Base-by-base conservation (phyloP, 345 rosid species). In the Rhodamnia rubescens region DNA sequence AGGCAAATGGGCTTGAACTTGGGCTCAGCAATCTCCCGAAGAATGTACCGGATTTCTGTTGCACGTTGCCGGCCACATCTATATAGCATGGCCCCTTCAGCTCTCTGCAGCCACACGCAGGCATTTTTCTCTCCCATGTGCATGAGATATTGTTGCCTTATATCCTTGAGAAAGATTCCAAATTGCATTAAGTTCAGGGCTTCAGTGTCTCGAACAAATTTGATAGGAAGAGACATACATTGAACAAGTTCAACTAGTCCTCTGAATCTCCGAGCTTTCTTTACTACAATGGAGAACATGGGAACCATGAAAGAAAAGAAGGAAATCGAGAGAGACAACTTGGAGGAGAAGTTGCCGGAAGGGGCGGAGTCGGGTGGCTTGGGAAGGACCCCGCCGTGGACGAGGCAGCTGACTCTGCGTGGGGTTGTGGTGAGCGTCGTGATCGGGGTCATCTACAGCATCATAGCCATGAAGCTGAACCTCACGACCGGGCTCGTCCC, bases 381-480 rank as follows among this genome's bases (percentile, higher is more conserved):
- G 36, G 53, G 80, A 58, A 61, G 52, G 52, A 47, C 53, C n/a
- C 88, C 91, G 82, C 97, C 98, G 5, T 96, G 98, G 99, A 93
- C 92, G 44, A 87, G 90, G 85, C 99, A 95, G 88, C 89, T 96
- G 32, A 95, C 98, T 2, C 32, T 91, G 8, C 91, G 99, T 84
- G 99, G 99, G 83, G 85, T 95, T 12, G 22, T 92, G 9, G 98
- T 92, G 59, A 96, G 99, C 90, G 78, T 91, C 82, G 29, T 95
- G 89, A 95, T 96, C 47, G 98, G 99, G 57, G 87, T 75, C 82
- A 87, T 95, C 69, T 96, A 89, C 90, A 96, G 99, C 89, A 90
- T 96, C n/a, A 95, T 96, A 74, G 96, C 91, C 84, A 95, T 93
- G 96, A 96, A 96, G 90, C 89, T 96, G 14, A 96, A 91, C 91